phyloP scores from a whole-genome alignment of 2,329 filamentous ascomycete genomes.

The Phialocephala subalpina region DNA sequence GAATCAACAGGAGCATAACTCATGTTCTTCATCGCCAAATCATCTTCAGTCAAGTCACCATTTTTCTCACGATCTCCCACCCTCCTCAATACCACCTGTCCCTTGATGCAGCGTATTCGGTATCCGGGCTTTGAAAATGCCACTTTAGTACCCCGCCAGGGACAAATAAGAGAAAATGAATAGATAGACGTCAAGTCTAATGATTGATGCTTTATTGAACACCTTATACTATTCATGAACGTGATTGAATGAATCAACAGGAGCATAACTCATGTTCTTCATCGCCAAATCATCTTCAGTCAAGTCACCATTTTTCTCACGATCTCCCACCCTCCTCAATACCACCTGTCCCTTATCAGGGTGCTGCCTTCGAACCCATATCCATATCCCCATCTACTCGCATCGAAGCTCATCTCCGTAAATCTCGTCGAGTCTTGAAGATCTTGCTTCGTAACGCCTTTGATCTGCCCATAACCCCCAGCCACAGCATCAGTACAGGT shows the following conservation, averaged over 20 bases:
- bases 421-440: background rate
- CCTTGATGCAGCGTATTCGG: too few relatives aligned
- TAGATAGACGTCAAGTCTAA: too few relatives aligned
- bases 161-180: too few relatives aligned
- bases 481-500: background rate
- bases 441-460: background rate
- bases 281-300: background rate
- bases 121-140: too few relatives aligned
- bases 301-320: background rate
- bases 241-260: background rate
- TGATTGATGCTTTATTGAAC: too few relatives aligned
- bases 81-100: background rate
- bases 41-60: background rate
- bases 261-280: background rate
- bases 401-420: slow-evolving; percentile 10
- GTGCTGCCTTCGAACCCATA: slow-evolving; percentile 21
- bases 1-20: background rate
- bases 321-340: slow-evolving; percentile 10
- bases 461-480: background rate
- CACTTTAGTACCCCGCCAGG: too few relatives aligned
- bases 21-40: background rate
- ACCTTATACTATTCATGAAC: background rate
- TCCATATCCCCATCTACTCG: slow-evolving; percentile 15
- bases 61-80: background rate
- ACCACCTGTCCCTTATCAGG: slow-evolving; percentile 15